These are phyloP conservation scores for Ophiostoma sp. DNA, from an alignment of 2,329 filamentous ascomycete species.

Conservation along the genomic window DNA sequence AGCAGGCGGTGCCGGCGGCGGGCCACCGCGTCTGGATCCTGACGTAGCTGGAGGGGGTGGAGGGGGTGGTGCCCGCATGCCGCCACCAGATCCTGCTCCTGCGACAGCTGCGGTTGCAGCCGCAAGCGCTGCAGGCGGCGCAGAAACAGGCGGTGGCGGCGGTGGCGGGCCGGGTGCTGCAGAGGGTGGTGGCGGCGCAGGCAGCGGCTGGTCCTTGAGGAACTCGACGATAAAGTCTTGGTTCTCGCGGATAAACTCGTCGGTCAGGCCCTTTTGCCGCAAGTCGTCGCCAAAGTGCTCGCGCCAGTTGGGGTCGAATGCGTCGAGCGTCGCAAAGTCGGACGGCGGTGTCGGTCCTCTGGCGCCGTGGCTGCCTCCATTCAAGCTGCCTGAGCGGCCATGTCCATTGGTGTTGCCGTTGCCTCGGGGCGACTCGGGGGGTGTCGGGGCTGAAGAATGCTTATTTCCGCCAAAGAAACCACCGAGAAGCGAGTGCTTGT, in stretches of 20 bases:
- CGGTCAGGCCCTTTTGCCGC: constrained; percentile 56
- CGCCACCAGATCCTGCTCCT: constrained; percentile 31
- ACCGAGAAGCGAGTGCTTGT: constrained; percentile 49
- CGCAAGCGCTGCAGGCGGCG: constrained; percentile 34
- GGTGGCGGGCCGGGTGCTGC: constrained; percentile 21
- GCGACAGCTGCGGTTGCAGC: constrained; percentile 27
- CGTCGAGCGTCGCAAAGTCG: constrained; percentile 59
- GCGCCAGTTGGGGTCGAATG: constrained; percentile 60
- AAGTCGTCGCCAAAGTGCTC: constrained; percentile 62
- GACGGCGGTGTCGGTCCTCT: constrained; percentile 38
- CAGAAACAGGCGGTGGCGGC: constrained; percentile 25
- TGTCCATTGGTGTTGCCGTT: constrained; percentile 31
- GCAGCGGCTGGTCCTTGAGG: constrained; percentile 49
- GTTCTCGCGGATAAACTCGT: constrained; percentile 63
- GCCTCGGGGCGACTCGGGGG: constrained; percentile 52
- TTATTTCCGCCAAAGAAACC: constrained; percentile 51
- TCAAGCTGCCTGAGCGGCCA: constrained; percentile 39
- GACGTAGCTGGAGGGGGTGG: constrained; percentile 39
- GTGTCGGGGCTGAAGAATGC: constrained; percentile 47
- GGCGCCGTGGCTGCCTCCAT: constrained; percentile 4
- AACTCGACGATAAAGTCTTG: constrained; percentile 65
- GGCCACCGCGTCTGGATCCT: constrained; percentile 38
- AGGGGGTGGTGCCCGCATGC: constrained; percentile 38
- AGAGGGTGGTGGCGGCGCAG: constrained; percentile 21
- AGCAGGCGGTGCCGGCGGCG: constrained; percentile 54